Evolutionary conservation across 2,329 filamentous ascomycete species (phyloP).

Genomic region (Tolypocladium sp.): DNA sequence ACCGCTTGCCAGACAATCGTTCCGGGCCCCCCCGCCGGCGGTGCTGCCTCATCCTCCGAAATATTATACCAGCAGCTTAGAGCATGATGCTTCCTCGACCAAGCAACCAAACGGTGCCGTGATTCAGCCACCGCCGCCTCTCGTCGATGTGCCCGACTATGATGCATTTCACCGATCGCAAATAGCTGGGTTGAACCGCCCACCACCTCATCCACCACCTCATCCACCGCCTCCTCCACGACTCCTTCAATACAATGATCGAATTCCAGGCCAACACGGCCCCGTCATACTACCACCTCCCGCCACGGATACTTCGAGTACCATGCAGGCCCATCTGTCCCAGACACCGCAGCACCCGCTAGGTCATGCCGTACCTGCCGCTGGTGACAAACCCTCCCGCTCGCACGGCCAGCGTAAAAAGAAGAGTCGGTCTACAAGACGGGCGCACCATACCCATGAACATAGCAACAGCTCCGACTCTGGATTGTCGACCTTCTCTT

Average conservation of each 20-base stretch:
- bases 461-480: conserved; percentile 4
- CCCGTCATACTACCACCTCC: not conserved
- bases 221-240: not conserved
- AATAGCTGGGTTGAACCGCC: no score
- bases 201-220: not conserved
- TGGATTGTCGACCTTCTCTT: conserved; percentile 13
- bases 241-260: not conserved
- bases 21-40: conserved; percentile 5
- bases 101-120: not conserved
- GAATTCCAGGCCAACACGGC: not conserved
- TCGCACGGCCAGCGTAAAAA: not conserved
- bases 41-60: not conserved
- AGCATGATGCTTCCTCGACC: not conserved
- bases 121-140: not conserved
- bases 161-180: not conserved
- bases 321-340: not conserved
- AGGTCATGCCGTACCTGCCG: not conserved
- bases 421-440: not conserved
- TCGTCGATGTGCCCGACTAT: not conserved
- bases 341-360: not conserved
- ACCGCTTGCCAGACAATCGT: conserved; percentile 5
- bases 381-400: not conserved
- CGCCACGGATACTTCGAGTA: not conserved
- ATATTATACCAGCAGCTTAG: not conserved
- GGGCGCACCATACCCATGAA: not conserved